A percentile compares a stretch with the other conserved stretches of the same genome.
These are phyloP conservation scores for Mycena alexandri DNA, from an alignment of 768 basidiomycete species.

Conservation along the genomic window DNA sequence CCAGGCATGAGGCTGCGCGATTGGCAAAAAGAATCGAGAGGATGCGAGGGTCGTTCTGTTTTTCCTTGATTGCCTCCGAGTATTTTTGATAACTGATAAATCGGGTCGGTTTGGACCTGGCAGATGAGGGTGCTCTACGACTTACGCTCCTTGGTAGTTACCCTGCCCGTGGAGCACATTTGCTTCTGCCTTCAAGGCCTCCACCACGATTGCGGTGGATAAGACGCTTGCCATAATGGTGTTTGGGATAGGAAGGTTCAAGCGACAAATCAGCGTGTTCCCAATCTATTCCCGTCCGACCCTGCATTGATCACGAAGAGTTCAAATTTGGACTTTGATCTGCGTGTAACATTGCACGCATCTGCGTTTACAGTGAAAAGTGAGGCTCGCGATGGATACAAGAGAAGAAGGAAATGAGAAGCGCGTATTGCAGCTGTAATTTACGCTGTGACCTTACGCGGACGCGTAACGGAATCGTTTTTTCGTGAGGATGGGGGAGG, in stretches of 20 bases:
- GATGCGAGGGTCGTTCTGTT: conserved; percentile 51
- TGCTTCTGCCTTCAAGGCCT: conserved; percentile 55
- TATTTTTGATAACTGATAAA: conserved; percentile 49
- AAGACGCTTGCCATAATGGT: conserved; percentile 2
- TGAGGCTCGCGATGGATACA: too few species aligned
- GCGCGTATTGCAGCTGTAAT: too few species aligned
- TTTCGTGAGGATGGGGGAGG: too few species aligned
- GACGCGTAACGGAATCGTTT: too few species aligned
- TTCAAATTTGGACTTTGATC: too few species aligned
- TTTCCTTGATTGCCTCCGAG: conserved; percentile 55
- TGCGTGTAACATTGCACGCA: too few species aligned
- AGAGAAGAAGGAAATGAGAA: too few species aligned
- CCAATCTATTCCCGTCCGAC: too few species aligned
- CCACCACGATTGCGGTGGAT: conserved; percentile 34
- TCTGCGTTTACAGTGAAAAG: too few species aligned
- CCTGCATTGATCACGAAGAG: background rate
- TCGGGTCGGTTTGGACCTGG: too few species aligned
- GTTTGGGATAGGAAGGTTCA: background rate
- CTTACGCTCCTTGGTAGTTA: conserved; percentile 47
- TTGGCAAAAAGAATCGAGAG: conserved; percentile 59
- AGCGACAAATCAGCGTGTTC: too few species aligned
- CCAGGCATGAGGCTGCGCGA: conserved; percentile 56
- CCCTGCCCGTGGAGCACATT: conserved; percentile 53
- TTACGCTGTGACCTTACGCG: too few species aligned
- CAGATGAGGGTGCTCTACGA: background rate